Conservation (phyloP, 2,329 filamentous ascomycete species). For the Sporothrix protearum region DNA sequence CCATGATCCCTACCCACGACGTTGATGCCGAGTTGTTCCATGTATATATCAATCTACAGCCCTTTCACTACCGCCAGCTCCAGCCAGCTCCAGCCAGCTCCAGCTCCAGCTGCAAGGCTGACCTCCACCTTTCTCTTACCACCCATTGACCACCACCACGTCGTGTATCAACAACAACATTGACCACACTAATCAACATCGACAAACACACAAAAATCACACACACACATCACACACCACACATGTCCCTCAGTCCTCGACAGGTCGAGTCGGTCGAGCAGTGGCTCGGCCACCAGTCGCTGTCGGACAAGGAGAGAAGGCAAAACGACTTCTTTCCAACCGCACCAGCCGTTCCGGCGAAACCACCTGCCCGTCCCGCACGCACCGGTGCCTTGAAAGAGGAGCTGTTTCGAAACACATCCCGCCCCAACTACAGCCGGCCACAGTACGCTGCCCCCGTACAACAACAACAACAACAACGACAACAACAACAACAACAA, state of each 20-base stretch:
- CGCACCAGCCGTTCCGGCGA: neutral
- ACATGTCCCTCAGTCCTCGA: slow-evolving; percentile 16
- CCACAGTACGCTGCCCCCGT: neutral
- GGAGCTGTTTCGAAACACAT: neutral
- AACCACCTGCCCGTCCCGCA: neutral
- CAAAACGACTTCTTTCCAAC: neutral
- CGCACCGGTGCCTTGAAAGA: neutral
- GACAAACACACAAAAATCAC: neutral
- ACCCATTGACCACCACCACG: neutral
- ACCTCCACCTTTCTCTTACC: neutral
- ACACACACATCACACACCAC: neutral
- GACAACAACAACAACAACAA: neutral
- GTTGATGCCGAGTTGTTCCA: neutral
- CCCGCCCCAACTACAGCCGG: neutral
- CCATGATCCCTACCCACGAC: neutral
- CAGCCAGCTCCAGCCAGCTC: too few relatives aligned
- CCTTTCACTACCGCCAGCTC: neutral
- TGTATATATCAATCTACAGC: slow-evolving; percentile 7
- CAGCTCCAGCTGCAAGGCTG: slow-evolving; percentile 12
- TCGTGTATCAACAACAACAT: neutral
- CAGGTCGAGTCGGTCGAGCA: slow-evolving; percentile 23
- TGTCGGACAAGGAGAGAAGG: neutral
- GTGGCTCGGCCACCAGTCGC: slow-evolving; percentile 20
- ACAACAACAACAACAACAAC: neutral
- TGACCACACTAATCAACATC: neutral